phyloP scores from a whole-genome alignment of 495 filamentous ascomycete genomes.

The Hypoxylon subgilvum region DNA sequence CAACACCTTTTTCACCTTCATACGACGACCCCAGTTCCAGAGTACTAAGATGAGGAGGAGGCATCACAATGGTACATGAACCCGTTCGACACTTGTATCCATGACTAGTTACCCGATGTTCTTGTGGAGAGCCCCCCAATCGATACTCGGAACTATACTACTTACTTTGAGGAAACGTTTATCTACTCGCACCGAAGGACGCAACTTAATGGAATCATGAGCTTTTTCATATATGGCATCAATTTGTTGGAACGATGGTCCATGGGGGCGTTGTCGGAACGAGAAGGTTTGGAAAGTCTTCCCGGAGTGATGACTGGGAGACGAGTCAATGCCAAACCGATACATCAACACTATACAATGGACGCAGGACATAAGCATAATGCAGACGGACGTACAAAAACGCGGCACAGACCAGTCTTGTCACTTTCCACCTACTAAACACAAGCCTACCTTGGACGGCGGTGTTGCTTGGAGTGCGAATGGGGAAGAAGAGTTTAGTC shows the following conservation, averaged over 20 bases:
- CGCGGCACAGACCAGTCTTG: no score
- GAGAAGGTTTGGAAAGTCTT: constrained; percentile 19
- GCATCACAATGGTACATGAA: constrained; percentile 2
- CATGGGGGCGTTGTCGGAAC: constrained; percentile 30
- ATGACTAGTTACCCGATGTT: constrained; percentile 5
- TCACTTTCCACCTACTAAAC: no score
- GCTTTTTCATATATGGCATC: constrained; percentile 13
- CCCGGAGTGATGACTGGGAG: constrained; percentile 8
- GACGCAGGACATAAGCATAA: no score
- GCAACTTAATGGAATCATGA: constrained; percentile 17
- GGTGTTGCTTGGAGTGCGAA: no score
- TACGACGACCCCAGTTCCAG: constrained; percentile 8
- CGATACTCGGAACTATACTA: constrained; percentile 2
- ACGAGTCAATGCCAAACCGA: neutral
- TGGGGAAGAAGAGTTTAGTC: no score
- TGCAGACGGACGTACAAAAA: no score
- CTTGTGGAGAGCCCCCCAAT: neutral
- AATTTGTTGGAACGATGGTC: constrained; percentile 10
- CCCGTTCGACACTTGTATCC: constrained; percentile 9
- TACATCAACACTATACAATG: neutral
- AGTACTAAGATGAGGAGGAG: constrained; percentile 1
- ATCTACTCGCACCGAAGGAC: no score
- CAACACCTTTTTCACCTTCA: constrained; percentile 21
- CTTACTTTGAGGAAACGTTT: no score
- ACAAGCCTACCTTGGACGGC: no score